Conservation (phyloP, 495 filamentous ascomycete genomes). For the Neurospora discreta region DNA sequence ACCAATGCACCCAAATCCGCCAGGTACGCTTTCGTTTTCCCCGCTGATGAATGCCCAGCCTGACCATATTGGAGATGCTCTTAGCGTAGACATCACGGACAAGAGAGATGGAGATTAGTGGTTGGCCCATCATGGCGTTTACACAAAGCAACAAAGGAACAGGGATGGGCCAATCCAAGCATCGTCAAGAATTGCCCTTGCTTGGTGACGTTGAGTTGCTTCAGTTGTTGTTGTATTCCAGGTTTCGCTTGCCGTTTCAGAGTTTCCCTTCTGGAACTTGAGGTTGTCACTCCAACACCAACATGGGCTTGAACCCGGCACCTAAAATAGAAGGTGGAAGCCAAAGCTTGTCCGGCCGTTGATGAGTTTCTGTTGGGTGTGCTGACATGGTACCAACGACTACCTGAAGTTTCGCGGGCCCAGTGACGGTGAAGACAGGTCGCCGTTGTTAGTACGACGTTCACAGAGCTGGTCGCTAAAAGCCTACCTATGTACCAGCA, state of each 20-base stretch:
- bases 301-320: not conserved
- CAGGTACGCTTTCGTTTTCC: not conserved
- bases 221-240: too few relatives aligned
- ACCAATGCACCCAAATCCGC: not conserved
- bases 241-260: conserved; percentile 11
- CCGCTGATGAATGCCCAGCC: not conserved
- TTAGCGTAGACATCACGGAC: not conserved
- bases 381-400: not conserved
- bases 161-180: not conserved
- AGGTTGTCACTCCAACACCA: not conserved
- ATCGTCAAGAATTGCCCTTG: not conserved
- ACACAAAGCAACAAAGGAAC: not conserved
- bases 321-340: not conserved
- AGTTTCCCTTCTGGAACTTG: conserved; percentile 10
- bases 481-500: not conserved
- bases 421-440: not conserved
- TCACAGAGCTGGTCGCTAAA: not conserved
- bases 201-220: too few relatives aligned
- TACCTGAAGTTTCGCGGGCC: not conserved
- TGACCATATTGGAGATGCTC: not conserved
- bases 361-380: not conserved
- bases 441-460: not conserved
- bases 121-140: not conserved
- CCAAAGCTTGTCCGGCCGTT: not conserved
- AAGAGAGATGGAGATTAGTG: not conserved